Conservation (phyloP, 2,329 filamentous ascomycete genomes). For the Biscogniauxia marginata region DNA sequence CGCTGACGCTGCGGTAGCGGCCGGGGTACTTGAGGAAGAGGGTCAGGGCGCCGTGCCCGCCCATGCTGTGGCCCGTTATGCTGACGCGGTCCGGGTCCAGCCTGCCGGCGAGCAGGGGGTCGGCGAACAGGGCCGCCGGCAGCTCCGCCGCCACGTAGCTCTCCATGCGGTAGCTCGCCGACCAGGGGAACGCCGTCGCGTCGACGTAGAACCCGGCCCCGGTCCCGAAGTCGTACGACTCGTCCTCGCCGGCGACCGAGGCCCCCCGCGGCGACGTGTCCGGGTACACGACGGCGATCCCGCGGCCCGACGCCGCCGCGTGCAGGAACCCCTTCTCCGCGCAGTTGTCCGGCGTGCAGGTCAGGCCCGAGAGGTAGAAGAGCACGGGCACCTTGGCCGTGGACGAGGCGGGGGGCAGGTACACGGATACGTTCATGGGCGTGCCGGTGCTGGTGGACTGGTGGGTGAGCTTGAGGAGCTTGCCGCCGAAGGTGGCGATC, state of each 20-base stretch:
- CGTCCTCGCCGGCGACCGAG: slow-evolving; percentile 78
- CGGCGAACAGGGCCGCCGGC: slow-evolving; percentile 69
- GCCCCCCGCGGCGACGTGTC: slow-evolving; percentile 91
- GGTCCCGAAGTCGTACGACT: slow-evolving; percentile 85
- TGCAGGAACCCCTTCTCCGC: slow-evolving; percentile 89
- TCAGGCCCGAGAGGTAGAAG: slow-evolving; percentile 90
- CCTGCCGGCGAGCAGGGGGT: slow-evolving; percentile 64
- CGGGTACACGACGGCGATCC: slow-evolving; percentile 90
- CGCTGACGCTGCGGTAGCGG: slow-evolving; percentile 83
- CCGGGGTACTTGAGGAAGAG: slow-evolving; percentile 90
- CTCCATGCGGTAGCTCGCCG: slow-evolving; percentile 87
- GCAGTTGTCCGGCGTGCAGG: slow-evolving; percentile 88
- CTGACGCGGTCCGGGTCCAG: too few species aligned
- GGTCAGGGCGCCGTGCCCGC: slow-evolving; percentile 91
- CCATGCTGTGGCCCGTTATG: slow-evolving; percentile 96
- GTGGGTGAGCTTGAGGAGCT: slow-evolving; percentile 92
- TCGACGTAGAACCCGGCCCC: slow-evolving; percentile 96
- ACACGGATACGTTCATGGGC: slow-evolving; percentile 91
- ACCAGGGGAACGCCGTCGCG: slow-evolving; percentile 73
- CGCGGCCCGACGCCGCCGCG: slow-evolving; percentile 71
- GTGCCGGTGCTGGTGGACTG: slow-evolving; percentile 74
- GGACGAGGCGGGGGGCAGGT: slow-evolving; percentile 66
- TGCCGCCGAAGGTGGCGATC: slow-evolving; percentile 89
- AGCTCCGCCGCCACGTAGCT: slow-evolving; percentile 87
- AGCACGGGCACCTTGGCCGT: slow-evolving; percentile 78